Evolutionary conservation across 2,329 filamentous ascomycete genomes (phyloP).

Genomic region (Hypomyces rosellus): DNA sequence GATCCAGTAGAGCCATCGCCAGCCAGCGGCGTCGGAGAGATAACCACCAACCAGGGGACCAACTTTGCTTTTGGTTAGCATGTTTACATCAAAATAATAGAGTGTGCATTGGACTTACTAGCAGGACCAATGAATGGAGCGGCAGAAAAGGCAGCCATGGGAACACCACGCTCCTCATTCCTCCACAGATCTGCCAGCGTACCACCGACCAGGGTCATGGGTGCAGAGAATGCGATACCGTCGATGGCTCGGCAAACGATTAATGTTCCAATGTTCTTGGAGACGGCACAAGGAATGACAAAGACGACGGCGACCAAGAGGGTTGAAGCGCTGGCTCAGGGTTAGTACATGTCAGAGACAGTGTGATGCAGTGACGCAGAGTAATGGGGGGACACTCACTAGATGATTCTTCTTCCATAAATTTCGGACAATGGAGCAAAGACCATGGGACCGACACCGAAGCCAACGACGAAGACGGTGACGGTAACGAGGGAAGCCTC

Average conservation of each 20-base stretch:
- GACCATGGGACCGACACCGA: conserved; percentile 72
- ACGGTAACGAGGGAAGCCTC: conserved; percentile 69
- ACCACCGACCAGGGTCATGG: conserved; percentile 80
- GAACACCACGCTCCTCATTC: conserved; percentile 76
- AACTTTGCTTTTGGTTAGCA: conserved; percentile 28
- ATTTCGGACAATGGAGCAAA: conserved; percentile 77
- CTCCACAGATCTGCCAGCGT: conserved; percentile 80
- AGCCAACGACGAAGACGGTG: conserved; percentile 73
- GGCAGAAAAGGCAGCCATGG: conserved; percentile 80
- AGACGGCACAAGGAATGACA: conserved; percentile 71
- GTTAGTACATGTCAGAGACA: not conserved
- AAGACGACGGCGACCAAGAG: conserved; percentile 68
- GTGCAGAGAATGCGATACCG: conserved; percentile 77
- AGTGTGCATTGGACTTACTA: conserved; percentile 29
- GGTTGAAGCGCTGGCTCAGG: conserved; percentile 41
- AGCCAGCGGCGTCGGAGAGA: conserved; percentile 61
- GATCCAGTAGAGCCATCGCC: conserved; percentile 85
- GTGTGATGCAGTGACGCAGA: too few species aligned
- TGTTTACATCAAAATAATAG: not conserved
- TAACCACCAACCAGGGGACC: conserved; percentile 74
- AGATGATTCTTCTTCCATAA: conserved; percentile 64
- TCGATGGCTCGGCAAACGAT: conserved; percentile 72
- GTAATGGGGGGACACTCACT: conserved; percentile 33
- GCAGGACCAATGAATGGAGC: conserved; percentile 79
- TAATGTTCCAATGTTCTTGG: conserved; percentile 69